Conservation (phyloP, 1,284 basidiomycete genomes). For the Ustilago cynodontis region DNA sequence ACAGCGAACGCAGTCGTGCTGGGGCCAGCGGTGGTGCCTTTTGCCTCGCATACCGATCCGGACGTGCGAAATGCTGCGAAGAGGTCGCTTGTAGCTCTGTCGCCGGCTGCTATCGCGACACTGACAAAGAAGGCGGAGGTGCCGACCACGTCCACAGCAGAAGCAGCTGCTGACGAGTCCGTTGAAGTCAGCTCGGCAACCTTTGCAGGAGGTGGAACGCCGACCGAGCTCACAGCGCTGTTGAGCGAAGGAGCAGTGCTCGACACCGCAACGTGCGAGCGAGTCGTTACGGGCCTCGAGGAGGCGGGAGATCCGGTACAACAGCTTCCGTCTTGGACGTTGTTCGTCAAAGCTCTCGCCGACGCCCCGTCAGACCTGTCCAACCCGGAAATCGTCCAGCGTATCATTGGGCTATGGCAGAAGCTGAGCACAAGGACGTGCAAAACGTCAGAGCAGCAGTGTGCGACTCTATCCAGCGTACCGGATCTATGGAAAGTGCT, state of each 20-base stretch:
- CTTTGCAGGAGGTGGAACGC: neutral
- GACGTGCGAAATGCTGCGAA: slow-evolving; percentile 21
- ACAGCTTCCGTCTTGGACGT: slow-evolving; percentile 14
- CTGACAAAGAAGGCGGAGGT: no score
- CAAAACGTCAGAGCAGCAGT: slow-evolving; percentile 19
- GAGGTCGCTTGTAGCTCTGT: slow-evolving; percentile 3
- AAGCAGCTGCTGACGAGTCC: neutral
- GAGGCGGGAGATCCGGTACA: neutral
- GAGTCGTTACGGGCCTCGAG: slow-evolving; percentile 7
- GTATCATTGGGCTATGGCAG: neutral
- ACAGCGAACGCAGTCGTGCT: slow-evolving; percentile 15
- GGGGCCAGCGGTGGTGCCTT: slow-evolving; percentile 9
- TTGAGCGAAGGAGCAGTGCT: neutral
- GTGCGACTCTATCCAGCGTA: slow-evolving; percentile 3
- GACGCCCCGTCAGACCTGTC: slow-evolving; percentile 11
- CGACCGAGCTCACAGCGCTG: neutral
- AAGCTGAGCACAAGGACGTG: neutral
- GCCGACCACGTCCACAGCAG: neutral
- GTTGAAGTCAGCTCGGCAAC: neutral
- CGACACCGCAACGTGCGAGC: slow-evolving; percentile 1
- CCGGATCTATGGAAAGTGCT: slow-evolving; percentile 27
- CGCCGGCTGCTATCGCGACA: neutral
- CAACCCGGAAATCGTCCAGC: neutral
- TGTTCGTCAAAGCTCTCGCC: slow-evolving; percentile 24
- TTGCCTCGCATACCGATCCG: slow-evolving; percentile 28